Evolutionary conservation across 805 yeast species (phyloP), one percentile per base, ranked within the genome.

Genomic region (Hermanozyma aechmeae): DNA sequence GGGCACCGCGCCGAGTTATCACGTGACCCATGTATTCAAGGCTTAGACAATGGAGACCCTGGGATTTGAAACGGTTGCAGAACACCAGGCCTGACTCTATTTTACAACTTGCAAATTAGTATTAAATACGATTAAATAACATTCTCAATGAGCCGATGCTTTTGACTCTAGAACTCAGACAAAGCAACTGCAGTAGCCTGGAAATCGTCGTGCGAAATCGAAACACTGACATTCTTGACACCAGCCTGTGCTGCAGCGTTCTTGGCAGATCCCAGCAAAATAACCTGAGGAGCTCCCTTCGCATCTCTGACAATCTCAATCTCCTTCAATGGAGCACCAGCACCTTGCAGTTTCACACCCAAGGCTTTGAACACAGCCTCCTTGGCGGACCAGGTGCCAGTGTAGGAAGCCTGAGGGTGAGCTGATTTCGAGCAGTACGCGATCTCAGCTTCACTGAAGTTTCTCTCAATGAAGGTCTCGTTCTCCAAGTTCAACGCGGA

Each of bases 301-400:
- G 61, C 42, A 40, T 71, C 78, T 48, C 89, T 79, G 16, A 65
- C 46, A 46, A 92, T 83, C 64, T 89, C 97, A 58, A 92, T 93
- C 36, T 85, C 95, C 53, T 71, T 74, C 63, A 92, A 71, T 19
- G 94, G 68, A 22, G 98, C 97, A 37, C 97, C 98, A 11, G 89
- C 96, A 35, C 99, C 99, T 52, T 77, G 73, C 26, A 94, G 76
- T 50, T 73, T 71, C 38, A 84, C 94, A 37, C 92, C 87, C 50
- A 92, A 68, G 13, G 95, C 83, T 67, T 92, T 92, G 78, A 92
- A 92, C 20, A 87, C 96, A 24, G 99, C 98, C 65, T 92, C 99
- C 64, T 92, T 92, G 25, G 98, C 98, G 17, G 96, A 84, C 99
- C 99, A 92, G 25, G 94, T 81, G 27, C 99, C 99, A 16, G 98